Conservation (phyloP, 768 basidiomycete species). For the Pleurotus djamor region DNA sequence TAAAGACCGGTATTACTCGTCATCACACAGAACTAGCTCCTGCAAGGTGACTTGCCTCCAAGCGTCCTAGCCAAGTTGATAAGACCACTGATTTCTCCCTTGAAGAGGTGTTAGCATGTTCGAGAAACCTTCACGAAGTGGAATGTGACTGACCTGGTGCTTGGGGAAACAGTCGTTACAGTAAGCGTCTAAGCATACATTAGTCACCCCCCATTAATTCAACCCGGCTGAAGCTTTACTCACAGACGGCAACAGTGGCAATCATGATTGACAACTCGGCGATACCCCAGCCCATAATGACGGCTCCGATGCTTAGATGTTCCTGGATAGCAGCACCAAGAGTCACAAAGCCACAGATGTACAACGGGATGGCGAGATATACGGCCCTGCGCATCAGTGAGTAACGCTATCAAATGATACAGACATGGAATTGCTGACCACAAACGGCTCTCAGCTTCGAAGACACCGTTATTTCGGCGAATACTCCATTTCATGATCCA, state of each 20-base stretch:
- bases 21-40: not conserved
- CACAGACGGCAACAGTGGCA: slow-evolving; percentile 61
- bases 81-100: slow-evolving; percentile 56
- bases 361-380: slow-evolving; percentile 59
- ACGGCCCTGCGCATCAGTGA: slow-evolving; percentile 40
- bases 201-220: slow-evolving; percentile 27
- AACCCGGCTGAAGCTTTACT: slow-evolving; percentile 28
- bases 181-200: slow-evolving; percentile 25
- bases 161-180: slow-evolving; percentile 49
- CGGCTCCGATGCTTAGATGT: slow-evolving; percentile 45
- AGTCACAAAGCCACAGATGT: slow-evolving; percentile 57
- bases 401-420: not conserved
- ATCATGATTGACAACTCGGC: slow-evolving; percentile 56
- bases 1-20: slow-evolving; percentile 6
- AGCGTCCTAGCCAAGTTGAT: slow-evolving; percentile 51
- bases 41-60: slow-evolving; percentile 28
- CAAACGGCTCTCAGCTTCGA: slow-evolving; percentile 58
- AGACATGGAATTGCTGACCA: slow-evolving; percentile 34
- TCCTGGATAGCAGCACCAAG: slow-evolving; percentile 56
- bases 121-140: not conserved
- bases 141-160: slow-evolving; percentile 25
- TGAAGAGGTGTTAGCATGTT: not conserved
- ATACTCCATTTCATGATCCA: slow-evolving; percentile 45
- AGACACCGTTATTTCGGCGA: slow-evolving; percentile 51
- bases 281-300: slow-evolving; percentile 71